A percentile compares a stretch with the other conserved stretches of the same genome.
These are phyloP conservation scores for Tylopilus balloui DNA, from an alignment of 768 basidiomycete genomes.

Conservation along the genomic window DNA sequence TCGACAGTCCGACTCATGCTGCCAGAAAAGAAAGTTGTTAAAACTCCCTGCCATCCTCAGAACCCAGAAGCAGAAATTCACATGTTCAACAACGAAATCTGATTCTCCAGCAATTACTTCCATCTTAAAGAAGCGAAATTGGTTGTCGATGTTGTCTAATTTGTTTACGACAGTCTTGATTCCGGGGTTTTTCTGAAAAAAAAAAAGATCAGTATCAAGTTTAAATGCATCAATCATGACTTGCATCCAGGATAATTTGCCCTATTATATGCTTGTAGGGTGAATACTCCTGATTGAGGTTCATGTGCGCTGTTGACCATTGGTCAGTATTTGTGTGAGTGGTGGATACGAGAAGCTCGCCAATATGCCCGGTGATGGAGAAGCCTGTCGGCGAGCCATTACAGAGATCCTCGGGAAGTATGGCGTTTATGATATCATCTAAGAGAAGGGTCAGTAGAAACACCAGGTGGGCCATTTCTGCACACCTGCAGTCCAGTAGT, in stretches of 20 bases:
- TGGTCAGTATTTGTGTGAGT: constrained; percentile 2
- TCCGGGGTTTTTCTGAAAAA: constrained; percentile 83
- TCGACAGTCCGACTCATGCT: constrained; percentile 82
- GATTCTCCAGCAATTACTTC: constrained; percentile 91
- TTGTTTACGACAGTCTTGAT: constrained; percentile 95
- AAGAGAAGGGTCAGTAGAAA: constrained; percentile 2
- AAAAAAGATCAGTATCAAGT: constrained; percentile 10
- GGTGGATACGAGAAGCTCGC: constrained; percentile 39
- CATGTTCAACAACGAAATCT: constrained; percentile 83
- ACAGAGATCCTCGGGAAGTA: constrained; percentile 74
- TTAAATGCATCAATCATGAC: constrained; percentile 23
- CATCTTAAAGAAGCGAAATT: constrained; percentile 95
- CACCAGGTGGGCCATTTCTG: background rate
- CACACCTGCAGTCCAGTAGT: constrained; percentile 84
- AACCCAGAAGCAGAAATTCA: constrained; percentile 34
- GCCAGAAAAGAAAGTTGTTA: constrained; percentile 5
- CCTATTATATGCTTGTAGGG: constrained; percentile 91
- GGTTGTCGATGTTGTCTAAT: constrained; percentile 74
- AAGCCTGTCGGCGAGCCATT: constrained; percentile 84
- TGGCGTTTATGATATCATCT: constrained; percentile 82
- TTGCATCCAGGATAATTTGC: constrained; percentile 84
- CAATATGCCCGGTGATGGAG: constrained; percentile 87
- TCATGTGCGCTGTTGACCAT: constrained; percentile 70
- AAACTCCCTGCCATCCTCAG: background rate
- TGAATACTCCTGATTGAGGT: constrained; percentile 84